Evolutionary conservation across 805 yeast genomes (phyloP).

Genomic region (Metschnikowia koreensis): DNA sequence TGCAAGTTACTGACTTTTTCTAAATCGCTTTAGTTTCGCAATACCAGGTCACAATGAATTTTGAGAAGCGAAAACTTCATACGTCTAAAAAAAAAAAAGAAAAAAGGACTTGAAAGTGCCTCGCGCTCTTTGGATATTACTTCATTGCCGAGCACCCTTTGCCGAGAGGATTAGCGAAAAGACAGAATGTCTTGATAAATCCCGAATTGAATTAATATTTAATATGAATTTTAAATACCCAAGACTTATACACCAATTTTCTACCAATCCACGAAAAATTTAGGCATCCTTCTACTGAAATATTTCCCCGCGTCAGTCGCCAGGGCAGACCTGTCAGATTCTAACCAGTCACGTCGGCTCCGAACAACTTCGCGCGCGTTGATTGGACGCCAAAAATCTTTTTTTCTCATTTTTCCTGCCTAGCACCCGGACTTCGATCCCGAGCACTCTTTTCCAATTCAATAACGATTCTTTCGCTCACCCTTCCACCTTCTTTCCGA

Average conservation of each 20-base stretch:
- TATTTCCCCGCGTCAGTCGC: not conserved
- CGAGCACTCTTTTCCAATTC: slow-evolving; percentile 2
- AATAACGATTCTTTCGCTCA: not conserved
- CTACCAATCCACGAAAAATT: no score
- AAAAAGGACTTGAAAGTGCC: not conserved
- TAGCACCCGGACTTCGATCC: slow-evolving; percentile 8
- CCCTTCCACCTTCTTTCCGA: slow-evolving; percentile 10
- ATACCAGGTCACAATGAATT: no score
- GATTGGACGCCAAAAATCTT: slow-evolving; percentile 19
- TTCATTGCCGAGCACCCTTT: slow-evolving; percentile 1
- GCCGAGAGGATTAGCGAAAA: not conserved
- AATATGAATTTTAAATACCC: no score
- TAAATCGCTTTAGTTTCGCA: no score
- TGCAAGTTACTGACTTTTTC: no score
- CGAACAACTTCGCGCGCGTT: slow-evolving; percentile 18
- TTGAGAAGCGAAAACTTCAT: no score
- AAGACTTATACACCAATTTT: no score
- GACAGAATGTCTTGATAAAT: not conserved
- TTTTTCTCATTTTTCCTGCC: slow-evolving; percentile 10
- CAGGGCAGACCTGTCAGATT: not conserved
- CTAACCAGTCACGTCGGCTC: slow-evolving; percentile 13
- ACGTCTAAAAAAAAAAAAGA: not conserved
- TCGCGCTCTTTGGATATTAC: not conserved
- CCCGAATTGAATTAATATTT: no score
- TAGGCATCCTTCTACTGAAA: not conserved